phyloP scores from a whole-genome alignment of 257 asterid species.

The Primulina tabacum region DNA sequence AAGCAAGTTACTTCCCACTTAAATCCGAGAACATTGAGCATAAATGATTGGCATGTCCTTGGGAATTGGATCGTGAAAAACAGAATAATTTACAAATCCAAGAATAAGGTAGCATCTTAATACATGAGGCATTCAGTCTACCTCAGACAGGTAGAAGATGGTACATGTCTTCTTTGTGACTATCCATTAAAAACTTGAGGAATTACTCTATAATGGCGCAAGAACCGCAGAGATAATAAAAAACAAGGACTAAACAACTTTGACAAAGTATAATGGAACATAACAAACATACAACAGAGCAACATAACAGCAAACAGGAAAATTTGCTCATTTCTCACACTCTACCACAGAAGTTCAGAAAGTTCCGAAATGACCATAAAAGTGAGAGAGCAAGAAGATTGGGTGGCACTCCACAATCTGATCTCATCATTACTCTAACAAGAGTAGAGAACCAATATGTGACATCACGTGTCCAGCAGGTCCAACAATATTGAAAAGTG shows the following conservation, averaged over 20 bases:
- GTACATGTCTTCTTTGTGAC: conserved; percentile 36
- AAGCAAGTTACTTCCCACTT: conserved; percentile 39
- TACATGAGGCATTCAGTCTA: conserved; percentile 12
- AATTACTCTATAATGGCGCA: neutral
- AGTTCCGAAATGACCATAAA: conserved; percentile 28
- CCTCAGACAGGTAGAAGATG: conserved; percentile 31
- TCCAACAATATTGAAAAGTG: conserved; percentile 32
- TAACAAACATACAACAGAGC: neutral
- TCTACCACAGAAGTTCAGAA: neutral
- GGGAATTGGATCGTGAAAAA: neutral
- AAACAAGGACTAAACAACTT: no score
- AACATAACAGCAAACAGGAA: neutral
- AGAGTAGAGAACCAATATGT: conserved; percentile 40
- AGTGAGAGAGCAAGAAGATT: conserved; percentile 27
- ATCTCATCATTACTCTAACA: conserved; percentile 41
- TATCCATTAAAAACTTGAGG: conserved; percentile 30
- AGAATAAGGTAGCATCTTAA: neutral
- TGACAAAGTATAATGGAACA: neutral
- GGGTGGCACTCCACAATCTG: conserved; percentile 37
- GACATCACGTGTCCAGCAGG: conserved; percentile 44
- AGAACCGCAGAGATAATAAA: no score
- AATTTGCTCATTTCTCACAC: neutral
- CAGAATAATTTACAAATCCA: neutral
- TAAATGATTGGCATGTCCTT: conserved; percentile 45
- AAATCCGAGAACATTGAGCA: conserved; percentile 43